Conservation (phyloP, 208 protist species). For the Herpetomonas tarakana region DNA sequence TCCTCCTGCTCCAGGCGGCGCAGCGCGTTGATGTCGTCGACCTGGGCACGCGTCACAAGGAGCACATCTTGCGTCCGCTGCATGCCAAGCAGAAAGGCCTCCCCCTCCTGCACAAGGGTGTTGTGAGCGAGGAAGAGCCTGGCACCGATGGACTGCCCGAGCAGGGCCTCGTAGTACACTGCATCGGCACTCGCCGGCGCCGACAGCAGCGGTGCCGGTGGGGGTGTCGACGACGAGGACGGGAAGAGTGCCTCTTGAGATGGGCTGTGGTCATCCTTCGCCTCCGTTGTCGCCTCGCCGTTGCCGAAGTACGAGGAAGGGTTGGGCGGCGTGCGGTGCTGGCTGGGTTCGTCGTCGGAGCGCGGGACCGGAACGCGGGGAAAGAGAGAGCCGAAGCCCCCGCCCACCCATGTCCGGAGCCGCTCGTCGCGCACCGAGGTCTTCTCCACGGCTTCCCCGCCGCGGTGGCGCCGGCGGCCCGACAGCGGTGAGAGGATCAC, state of each 20-base stretch:
- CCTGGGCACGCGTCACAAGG: slow-evolving; percentile 7
- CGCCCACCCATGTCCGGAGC: not conserved
- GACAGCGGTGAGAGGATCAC: not conserved
- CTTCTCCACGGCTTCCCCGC: too few species aligned
- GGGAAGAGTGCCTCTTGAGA: slow-evolving; percentile 7
- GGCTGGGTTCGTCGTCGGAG: too few species aligned
- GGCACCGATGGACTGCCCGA: slow-evolving; percentile 25
- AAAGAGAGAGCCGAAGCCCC: not conserved
- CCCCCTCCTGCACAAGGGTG: slow-evolving; percentile 13
- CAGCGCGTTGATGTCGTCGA: slow-evolving; percentile 24
- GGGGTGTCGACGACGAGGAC: slow-evolving; percentile 9
- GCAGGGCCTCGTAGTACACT: slow-evolving; percentile 35
- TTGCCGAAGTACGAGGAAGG: too few species aligned
- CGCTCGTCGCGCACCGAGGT: too few species aligned
- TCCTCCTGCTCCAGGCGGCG: slow-evolving; percentile 36
- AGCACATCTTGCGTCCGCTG: slow-evolving; percentile 15
- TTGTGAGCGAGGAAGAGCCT: slow-evolving; percentile 4
- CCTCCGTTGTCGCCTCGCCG: not conserved
- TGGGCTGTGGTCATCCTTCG: slow-evolving; percentile 4
- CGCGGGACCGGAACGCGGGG: not conserved
- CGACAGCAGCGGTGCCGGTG: slow-evolving; percentile 4
- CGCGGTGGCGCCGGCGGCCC: not conserved
- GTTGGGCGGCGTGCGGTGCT: too few species aligned
- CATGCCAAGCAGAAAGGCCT: slow-evolving; percentile 13
- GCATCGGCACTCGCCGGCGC: slow-evolving; percentile 15